Evolutionary conservation across 2,329 filamentous ascomycete species (phyloP), one percentile per base, ranked within the genome.

Genomic region (Claviceps sp.): DNA sequence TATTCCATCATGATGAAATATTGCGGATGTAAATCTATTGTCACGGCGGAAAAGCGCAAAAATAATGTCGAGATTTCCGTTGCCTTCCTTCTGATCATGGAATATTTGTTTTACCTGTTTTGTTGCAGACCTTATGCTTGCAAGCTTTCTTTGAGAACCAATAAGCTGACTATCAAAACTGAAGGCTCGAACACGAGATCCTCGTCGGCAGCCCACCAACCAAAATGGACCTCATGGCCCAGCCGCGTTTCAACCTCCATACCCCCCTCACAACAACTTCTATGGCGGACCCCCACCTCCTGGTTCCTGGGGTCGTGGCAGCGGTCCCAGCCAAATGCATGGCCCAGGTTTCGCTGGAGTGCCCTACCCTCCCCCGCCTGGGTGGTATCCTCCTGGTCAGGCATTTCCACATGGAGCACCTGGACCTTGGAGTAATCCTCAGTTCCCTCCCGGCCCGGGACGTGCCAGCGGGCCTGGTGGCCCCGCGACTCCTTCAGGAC

Each of bases 61-160:
- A 74, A 88, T 78, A 79, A 75, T 95, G 90, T 95, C 84, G 90
- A 95, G 81, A 84, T 86, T 84, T 95, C 90, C 89, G 90, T 95
- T 96, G 90, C 89, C 90, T 96, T 96, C 90, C 90, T 96, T 95
- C 89, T 96, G 89, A 95, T 82, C 44, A 37, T 50, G 53, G 50
- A 52, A 50, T 42, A 52, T 52, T 16, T 26, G 11, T 44, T 14
- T 50, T 54, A 50, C n/a, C 50, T 51, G 22, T 56, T 56, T 56
- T 57, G 46, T 13, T 47, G 5, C 8, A 37, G 16, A 37, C 8
- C 2, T 14, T 37, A 5, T 20, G 5, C 40, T 16, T 37, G 13
- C 7, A 22, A 4, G 26, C 13, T 49, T 26, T 5, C 8, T 11
- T 37, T 43, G 7, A 38, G 37, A 13, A 37, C 24, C 5, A 46